Percentiles rank a stretch among this genome's conserved stretches.
phyloP scores from a whole-genome alignment of 2,329 filamentous ascomycete genomes.

The Botrytis porri region DNA sequence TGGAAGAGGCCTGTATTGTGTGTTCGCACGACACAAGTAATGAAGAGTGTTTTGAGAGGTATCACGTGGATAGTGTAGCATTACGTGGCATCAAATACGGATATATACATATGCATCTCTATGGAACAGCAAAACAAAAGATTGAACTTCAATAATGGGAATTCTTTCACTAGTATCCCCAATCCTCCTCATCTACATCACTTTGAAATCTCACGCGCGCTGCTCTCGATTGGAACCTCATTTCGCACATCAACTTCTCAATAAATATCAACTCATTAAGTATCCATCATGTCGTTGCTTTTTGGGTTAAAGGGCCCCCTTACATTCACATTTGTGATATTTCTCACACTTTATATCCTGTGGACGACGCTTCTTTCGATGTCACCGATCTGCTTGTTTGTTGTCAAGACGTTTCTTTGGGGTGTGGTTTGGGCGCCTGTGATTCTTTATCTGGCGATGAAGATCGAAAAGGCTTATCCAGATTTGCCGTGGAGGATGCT shows the following conservation, averaged over 20 bases:
- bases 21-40: too few species aligned
- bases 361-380: background rate
- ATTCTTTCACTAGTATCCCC: too few species aligned
- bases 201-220: too few species aligned
- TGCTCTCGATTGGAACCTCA: background rate
- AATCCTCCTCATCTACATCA: too few species aligned
- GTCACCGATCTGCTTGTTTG: background rate
- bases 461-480: background rate
- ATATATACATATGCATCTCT: background rate
- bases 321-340: background rate
- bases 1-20: too few species aligned
- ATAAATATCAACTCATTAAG: too few species aligned
- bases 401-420: background rate
- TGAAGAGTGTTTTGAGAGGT: background rate
- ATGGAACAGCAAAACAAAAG: background rate
- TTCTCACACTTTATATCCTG: background rate
- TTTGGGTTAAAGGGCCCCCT: too few species aligned
- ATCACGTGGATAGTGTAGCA: background rate
- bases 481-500: too few species aligned
- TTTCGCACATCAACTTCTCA: too few species aligned
- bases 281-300: too few species aligned
- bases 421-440: background rate
- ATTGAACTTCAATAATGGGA: too few species aligned
- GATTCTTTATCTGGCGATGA: background rate
- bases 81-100: background rate